A percentile compares a stretch with the other conserved stretches of the same genome.
Evolutionary conservation across 2,329 filamentous ascomycete species (phyloP).

Genomic region (Pezicula carpinea): DNA sequence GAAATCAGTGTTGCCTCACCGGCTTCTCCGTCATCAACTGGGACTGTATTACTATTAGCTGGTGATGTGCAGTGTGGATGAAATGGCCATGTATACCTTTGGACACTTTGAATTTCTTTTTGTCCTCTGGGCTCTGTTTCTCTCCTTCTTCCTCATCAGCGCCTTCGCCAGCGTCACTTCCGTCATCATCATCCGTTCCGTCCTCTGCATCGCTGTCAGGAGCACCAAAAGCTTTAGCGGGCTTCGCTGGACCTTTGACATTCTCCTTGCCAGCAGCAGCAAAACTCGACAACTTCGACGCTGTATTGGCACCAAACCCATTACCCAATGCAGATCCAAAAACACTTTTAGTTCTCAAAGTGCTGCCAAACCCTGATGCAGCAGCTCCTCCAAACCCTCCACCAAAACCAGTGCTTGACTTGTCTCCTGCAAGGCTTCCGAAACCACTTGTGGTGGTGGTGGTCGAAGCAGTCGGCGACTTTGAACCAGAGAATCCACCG

Average conservation of each 20-base stretch:
- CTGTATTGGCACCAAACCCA: slow-evolving; percentile 34
- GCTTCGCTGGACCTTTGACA: slow-evolving; percentile 49
- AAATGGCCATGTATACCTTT: slow-evolving; percentile 51
- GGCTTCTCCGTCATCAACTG: slow-evolving; percentile 81
- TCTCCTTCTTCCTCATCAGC: slow-evolving; percentile 43
- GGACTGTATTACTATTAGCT: slow-evolving; percentile 42
- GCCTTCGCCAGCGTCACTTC: slow-evolving; percentile 35
- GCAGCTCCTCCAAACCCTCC: slow-evolving; percentile 25
- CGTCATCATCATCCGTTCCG: slow-evolving; percentile 36
- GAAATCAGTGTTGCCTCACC: slow-evolving; percentile 72
- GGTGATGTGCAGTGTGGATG: neutral
- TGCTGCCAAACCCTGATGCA: slow-evolving; percentile 26
- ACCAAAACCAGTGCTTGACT: slow-evolving; percentile 28
- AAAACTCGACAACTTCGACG: slow-evolving; percentile 59
- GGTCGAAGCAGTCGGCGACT: slow-evolving; percentile 25
- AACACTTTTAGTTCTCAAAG: slow-evolving; percentile 35
- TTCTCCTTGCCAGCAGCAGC: slow-evolving; percentile 53
- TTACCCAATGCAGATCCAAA: slow-evolving; percentile 36
- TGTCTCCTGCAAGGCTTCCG: slow-evolving; percentile 31
- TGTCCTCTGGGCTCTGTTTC: slow-evolving; percentile 50
- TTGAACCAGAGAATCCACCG: slow-evolving; percentile 34
- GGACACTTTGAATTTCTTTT: slow-evolving; percentile 62
- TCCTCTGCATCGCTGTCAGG: slow-evolving; percentile 61
- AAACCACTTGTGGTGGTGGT: slow-evolving; percentile 37
- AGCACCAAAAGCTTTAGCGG: slow-evolving; percentile 71